Conservation (phyloP, 1,284 basidiomycete species). For the Leccinum solheimii region DNA sequence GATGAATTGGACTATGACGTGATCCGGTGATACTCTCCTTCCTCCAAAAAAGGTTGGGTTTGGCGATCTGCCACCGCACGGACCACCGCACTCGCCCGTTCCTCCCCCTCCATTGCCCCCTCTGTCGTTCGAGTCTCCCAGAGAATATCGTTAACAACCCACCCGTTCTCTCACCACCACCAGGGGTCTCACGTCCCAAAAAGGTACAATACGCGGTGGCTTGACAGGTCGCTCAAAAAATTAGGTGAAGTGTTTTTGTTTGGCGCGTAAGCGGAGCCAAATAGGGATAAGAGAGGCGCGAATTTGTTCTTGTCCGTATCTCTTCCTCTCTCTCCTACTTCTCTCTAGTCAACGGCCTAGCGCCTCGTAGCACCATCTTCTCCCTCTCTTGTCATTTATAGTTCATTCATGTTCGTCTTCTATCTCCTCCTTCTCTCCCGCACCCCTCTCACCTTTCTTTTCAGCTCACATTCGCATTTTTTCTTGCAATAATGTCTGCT, state of each 20-base stretch:
- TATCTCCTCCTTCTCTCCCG: slow-evolving; percentile 17
- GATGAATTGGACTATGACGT: slow-evolving; percentile 32
- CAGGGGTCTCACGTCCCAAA: slow-evolving; percentile 1
- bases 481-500: slow-evolving; percentile 76
- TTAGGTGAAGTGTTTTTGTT: slow-evolving; percentile 40
- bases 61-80: slow-evolving; percentile 34
- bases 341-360: slow-evolving; percentile 44
- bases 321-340: slow-evolving; percentile 52
- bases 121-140: neutral
- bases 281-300: slow-evolving; percentile 51
- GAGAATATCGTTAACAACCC: neutral
- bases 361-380: slow-evolving; percentile 51
- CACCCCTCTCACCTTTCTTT: slow-evolving; percentile 14
- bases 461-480: slow-evolving; percentile 52
- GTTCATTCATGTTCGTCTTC: slow-evolving; percentile 42
- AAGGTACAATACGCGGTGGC: slow-evolving; percentile 4
- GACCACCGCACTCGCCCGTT: slow-evolving; percentile 19
- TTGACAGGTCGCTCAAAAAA: slow-evolving; percentile 16
- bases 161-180: slow-evolving; percentile 1
- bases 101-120: neutral
- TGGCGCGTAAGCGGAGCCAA: slow-evolving; percentile 46
- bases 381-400: slow-evolving; percentile 51
- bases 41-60: slow-evolving; percentile 13
- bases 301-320: slow-evolving; percentile 40
- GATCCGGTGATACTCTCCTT: slow-evolving; percentile 32